A percentile compares a stretch with the other conserved stretches of the same genome.
Conservation (phyloP, 2,329 filamentous ascomycete genomes). For the Xylaria sp. region DNA sequence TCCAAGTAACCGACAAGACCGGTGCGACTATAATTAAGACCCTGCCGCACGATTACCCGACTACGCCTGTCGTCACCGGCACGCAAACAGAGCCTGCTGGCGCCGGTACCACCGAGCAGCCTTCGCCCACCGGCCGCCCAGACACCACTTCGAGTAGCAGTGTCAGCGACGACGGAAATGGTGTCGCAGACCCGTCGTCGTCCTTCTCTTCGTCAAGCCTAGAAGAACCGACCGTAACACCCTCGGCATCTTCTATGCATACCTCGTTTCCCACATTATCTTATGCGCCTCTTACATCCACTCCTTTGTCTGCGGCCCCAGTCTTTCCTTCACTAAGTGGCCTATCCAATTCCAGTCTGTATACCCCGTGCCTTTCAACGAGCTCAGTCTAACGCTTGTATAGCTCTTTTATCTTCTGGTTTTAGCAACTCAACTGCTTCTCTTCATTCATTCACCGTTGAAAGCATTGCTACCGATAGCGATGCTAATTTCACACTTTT, state of each 20-base stretch:
- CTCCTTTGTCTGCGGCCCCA: conserved; percentile 48
- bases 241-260: conserved; percentile 50
- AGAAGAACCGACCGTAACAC: conserved; percentile 46
- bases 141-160: conserved; percentile 39
- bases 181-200: conserved; percentile 39
- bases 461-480: conserved; percentile 19
- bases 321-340: conserved; percentile 47
- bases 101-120: conserved; percentile 43
- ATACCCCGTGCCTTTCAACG: background rate
- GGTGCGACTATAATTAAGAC: conserved; percentile 61
- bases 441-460: conserved; percentile 42
- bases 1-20: conserved; percentile 62
- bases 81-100: conserved; percentile 49
- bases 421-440: conserved; percentile 41
- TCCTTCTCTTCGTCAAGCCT: conserved; percentile 38
- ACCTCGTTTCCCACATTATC: conserved; percentile 49
- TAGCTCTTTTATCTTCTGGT: conserved; percentile 41
- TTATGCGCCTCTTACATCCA: conserved; percentile 49
- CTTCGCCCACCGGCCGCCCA: conserved; percentile 53
- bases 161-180: conserved; percentile 37
- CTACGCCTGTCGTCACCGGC: conserved; percentile 32
- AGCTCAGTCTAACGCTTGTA: conserved; percentile 20
- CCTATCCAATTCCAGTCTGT: conserved; percentile 46
- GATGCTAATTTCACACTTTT: conserved; percentile 37
- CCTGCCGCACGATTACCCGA: conserved; percentile 47